Evolutionary conservation across 106 monocot species (phyloP), one percentile per base, ranked within the genome.

Genomic region (Phalaenopsis aphrodite): DNA sequence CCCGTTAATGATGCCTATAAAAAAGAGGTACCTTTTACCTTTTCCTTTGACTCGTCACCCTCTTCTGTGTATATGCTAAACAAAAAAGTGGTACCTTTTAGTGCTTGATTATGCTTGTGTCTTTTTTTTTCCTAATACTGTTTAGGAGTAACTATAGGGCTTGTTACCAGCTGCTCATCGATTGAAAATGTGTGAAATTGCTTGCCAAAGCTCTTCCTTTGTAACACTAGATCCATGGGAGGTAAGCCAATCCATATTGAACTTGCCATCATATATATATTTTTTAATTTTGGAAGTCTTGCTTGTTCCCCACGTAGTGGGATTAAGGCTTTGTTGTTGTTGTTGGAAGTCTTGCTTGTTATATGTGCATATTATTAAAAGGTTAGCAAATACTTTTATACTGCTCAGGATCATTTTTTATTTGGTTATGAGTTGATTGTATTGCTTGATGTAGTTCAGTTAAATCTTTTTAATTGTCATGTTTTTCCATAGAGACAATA

Each of bases 151-250:
- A 39, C 14, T 14, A 69, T 21, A 93, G 95, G 93, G 79, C 77
- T 90, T 95, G 80, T 42, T 89, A 75, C 79, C 93, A 57, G 85
- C 89, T 21, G 58, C 46, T 46, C 89, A 95, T 84, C 89, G 93
- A 61, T 41, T 91, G 66, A 84, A 76, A 42, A 82, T 93, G 84
- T 96, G 95, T 79, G 87, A 96, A 65, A 85, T 91, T 43, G 89
- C 91, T 66, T 93, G 93, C 79, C 85, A 86, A 84, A 96, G 87
- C 88, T 96, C 93, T 78, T 85, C 87, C 5, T 93, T 93, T 85
- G 80, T 96, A 12, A 96, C 91, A 93, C 91, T 96, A 55, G 91
- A 96, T 87, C 85, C 85, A 55, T 95, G 95, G 95, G 95, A 95
- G 95, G 95, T 95, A 87, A 86, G 78, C 81, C 15, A 47, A 39